Evolutionary conservation across 2,329 filamentous ascomycete genomes (phyloP), one percentile per base, ranked within the genome.

Genomic region (Cryphonectria parasitica): DNA sequence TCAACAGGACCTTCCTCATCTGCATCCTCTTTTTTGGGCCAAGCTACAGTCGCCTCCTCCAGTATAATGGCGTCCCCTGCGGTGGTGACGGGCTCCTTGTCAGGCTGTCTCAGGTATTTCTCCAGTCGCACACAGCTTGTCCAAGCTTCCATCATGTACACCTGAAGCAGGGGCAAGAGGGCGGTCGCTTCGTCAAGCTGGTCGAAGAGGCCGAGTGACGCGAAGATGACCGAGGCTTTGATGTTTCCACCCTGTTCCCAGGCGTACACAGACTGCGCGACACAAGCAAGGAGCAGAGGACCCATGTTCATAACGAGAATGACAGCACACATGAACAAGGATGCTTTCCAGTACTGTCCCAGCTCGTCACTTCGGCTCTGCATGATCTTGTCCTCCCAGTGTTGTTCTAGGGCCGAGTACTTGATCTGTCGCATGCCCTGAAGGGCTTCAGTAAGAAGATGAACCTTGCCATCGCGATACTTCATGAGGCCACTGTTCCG

Each of bases 351-450:
- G 68, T 77, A 79, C 66, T 79, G 78, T n/a, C 69, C 71, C 31
- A 81, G 74, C 74, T 81, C 79, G 36, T 79, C 77, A 64, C 79
- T 77, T 39, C 79, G 76, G 60, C 75, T 78, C n/a, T 77, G 72
- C 43, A 79, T 61, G 22, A 81, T 80, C 72, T 78, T 80, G 52
- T 74, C 71, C 69, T 81, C 78, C 76, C 78, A 81, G 43, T 79
- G 74, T 41, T 77, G 73, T 67, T 81, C 79, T 15, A 81, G 75
- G 11, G 79, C 79, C 3, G 79, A 80, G 72, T 79, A 80, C 66
- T 79, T 78, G 77, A 81, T 80, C 72, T 81, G 79, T 15, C 79
- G 78, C 77, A 81, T 81, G 34, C 79, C 79, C 45, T 80, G 77
- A 25, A 81, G 73, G 0, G 79, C 79, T 67, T 81, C 79, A 2